Evolutionary conservation across 106 monocot genomes (phyloP).

Genomic region (Platanthera zijinensis): DNA sequence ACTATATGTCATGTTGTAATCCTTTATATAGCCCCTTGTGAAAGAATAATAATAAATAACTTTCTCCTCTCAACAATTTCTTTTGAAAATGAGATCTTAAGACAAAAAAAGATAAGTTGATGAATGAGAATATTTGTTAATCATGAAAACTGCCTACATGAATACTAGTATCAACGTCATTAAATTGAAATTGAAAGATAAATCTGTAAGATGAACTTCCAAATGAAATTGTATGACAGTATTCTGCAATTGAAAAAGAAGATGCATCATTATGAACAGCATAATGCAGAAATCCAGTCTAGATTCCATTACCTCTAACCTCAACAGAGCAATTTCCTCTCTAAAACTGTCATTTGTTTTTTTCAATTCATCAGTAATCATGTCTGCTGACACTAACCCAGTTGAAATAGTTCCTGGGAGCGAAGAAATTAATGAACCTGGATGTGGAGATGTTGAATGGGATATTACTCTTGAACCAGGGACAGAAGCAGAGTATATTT

Average conservation of each 20-base stretch:
- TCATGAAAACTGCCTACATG: not conserved
- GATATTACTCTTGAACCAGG: slow-evolving; percentile 31
- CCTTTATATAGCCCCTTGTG: no score
- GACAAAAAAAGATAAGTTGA: not conserved
- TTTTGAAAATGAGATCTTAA: not conserved
- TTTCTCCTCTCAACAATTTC: no score
- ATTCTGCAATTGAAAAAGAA: not conserved
- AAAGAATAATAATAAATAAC: no score
- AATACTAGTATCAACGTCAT: not conserved
- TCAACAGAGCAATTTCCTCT: slow-evolving; percentile 40
- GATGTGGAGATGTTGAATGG: slow-evolving; percentile 44
- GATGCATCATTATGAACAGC: not conserved
- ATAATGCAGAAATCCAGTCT: not conserved
- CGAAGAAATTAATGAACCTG: slow-evolving; percentile 32
- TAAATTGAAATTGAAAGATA: not conserved
- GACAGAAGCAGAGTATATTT: slow-evolving; percentile 31
- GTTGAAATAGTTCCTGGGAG: slow-evolving; percentile 11
- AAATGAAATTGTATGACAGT: not conserved
- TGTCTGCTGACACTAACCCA: slow-evolving; percentile 18
- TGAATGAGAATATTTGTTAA: not conserved
- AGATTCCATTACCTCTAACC: slow-evolving; percentile 31
- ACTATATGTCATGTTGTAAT: no score
- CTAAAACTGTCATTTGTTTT: slow-evolving; percentile 22
- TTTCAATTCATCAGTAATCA: slow-evolving; percentile 27
- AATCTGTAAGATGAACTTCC: not conserved